Conservation (phyloP, 495 filamentous ascomycete species). For the Podospora appendiculata region DNA sequence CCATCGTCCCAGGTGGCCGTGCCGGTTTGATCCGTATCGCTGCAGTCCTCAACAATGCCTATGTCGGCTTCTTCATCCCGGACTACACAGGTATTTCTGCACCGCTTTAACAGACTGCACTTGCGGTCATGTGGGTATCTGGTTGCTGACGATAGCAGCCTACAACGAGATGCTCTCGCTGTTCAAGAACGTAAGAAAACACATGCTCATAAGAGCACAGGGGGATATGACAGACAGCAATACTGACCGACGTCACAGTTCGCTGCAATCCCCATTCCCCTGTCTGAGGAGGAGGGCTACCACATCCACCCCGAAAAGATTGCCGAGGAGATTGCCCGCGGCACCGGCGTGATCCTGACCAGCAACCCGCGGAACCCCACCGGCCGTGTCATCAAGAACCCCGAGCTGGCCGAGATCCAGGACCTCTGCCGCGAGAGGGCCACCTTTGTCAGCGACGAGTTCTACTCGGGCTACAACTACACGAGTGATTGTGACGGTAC, state of each 20-base stretch:
- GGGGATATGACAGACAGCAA: background rate
- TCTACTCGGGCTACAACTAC: constrained; percentile 95
- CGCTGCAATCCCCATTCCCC: constrained; percentile 79
- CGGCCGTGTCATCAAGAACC: constrained; percentile 74
- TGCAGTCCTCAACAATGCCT: constrained; percentile 86
- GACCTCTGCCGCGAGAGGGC: constrained; percentile 85
- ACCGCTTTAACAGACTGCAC: background rate
- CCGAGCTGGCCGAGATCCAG: constrained; percentile 79
- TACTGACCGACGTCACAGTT: constrained; percentile 44
- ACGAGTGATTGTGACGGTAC: constrained; percentile 82
- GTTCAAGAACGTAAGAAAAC: constrained; percentile 66
- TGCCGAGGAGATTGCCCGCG: constrained; percentile 79
- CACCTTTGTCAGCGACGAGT: constrained; percentile 91
- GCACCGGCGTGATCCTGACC: constrained; percentile 80
- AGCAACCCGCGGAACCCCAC: constrained; percentile 97
- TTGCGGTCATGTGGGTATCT: background rate
- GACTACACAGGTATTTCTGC: constrained; percentile 41
- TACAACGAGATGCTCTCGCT: constrained; percentile 96
- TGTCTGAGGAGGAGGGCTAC: constrained; percentile 76
- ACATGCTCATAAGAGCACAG: background rate
- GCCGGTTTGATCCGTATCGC: constrained; percentile 92
- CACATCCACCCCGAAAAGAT: constrained; percentile 91
- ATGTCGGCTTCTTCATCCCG: constrained; percentile 81
- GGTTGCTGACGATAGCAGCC: constrained; percentile 27
- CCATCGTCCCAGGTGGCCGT: constrained; percentile 89